Evolutionary conservation across 108 stramenopile species (phyloP).

Genomic region (Thalassiosira profunda): DNA sequence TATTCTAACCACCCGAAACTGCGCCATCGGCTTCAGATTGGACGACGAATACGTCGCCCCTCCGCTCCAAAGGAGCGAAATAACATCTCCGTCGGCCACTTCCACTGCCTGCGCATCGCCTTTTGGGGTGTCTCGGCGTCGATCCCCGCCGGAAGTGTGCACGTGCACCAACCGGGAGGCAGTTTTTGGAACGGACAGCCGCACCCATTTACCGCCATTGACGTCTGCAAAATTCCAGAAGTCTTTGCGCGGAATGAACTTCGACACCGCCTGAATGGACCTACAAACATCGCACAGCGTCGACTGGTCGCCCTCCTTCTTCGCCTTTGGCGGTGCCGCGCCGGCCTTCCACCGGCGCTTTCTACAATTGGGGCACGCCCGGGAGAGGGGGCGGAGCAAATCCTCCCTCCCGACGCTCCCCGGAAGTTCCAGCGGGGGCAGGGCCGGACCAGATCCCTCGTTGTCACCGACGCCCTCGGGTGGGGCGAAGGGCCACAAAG

Average conservation of each 20-base stretch:
- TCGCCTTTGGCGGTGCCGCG: no score
- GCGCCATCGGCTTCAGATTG: constrained; percentile 12
- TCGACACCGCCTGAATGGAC: constrained; percentile 23
- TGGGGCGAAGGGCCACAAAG: no score
- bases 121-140: not conserved
- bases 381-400: no score
- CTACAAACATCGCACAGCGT: constrained; percentile 2
- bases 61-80: constrained; percentile 16
- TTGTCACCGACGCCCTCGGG: no score
- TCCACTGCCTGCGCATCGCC: not conserved
- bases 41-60: not conserved
- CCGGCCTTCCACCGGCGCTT: no score
- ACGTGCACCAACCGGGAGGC: constrained; percentile 6
- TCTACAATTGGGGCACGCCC: no score
- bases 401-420: no score
- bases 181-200: not conserved
- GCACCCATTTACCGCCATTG: not conserved
- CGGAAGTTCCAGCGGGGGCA: no score
- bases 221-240: constrained; percentile 15
- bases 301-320: no score
- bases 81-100: constrained; percentile 11
- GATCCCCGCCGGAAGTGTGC: not conserved
- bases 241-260: constrained; percentile 20
- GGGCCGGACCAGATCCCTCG: no score
- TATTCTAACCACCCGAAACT: constrained; percentile 7